Base-by-base conservation (phyloP, 345 rosid genomes). In the Leavenworthia alabamica region DNA sequence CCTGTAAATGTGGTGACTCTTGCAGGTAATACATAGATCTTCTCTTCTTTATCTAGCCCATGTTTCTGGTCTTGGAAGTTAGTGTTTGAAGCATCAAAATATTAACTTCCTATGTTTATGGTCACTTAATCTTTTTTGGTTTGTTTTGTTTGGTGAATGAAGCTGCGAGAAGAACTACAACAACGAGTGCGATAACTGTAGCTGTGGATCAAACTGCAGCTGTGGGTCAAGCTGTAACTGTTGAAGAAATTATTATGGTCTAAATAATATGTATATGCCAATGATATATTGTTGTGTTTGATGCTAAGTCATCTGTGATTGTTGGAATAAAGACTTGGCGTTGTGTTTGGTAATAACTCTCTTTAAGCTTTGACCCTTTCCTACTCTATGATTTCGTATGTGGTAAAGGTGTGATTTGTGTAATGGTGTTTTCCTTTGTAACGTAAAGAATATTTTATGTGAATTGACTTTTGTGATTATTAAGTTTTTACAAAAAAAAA, bases 191-290 rank as follows among this genome's bases (percentile, higher is more conserved):
- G 66, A 64, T 29, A 35, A 8, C 61, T 89, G 96, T 76, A 84
- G 76, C 72, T 89, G 96, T 19, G 94, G 91, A 69, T 67, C 86
- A 32, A 82, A 29, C 91, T 86, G 94, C 77, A 44, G 36, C 26
- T 88, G 96, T 41, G 78, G 79, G 36, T 70, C 71, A 24, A 82
- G 79, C 61, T 71, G 75, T 72, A 64, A 9, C 28, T 89, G 96
- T 71, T 64, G 3, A 71, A 29, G 17, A 1, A 62, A 11, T 39
- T n/a, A 11, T 43, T n/a, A 6, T 32, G 60, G 27, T 67, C 24
- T 59, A 42, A 68, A 47, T 1, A 39, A 56, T 24, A 26, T 26
- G 3, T n/a, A 43, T 28, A 37, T 12, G 29, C 29, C 42, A 45
- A 12, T 32, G 19, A 4, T 23, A 36, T 13, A 0, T 2, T 37